Evolutionary conservation across 768 basidiomycete genomes (phyloP).

Genomic region (Phlebiopsis flavidoalba): DNA sequence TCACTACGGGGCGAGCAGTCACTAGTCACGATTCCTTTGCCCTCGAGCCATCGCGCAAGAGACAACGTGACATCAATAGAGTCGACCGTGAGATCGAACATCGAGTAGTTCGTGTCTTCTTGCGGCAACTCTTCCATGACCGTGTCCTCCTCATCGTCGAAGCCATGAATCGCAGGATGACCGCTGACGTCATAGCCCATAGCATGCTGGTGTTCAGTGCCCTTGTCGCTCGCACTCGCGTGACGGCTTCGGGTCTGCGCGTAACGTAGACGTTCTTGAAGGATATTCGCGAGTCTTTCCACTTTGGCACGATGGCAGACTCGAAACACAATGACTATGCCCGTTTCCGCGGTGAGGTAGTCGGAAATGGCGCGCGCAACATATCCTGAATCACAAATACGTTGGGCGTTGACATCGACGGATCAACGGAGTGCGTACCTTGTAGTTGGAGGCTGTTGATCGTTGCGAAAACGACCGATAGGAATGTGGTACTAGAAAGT

Average conservation of each 20-base stretch:
- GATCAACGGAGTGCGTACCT: constrained; percentile 39
- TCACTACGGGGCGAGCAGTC: constrained; percentile 90
- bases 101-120: constrained; percentile 72
- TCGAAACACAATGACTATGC: constrained; percentile 94
- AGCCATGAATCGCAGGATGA: constrained; percentile 64
- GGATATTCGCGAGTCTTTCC: constrained; percentile 92
- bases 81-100: constrained; percentile 92
- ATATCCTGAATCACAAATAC: constrained; percentile 46
- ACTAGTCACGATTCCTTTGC: constrained; percentile 88
- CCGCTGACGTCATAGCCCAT: constrained; percentile 73
- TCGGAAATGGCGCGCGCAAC: constrained; percentile 86
- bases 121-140: constrained; percentile 26
- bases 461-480: constrained; percentile 87
- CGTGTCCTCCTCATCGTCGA: constrained; percentile 44
- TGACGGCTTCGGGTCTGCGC: constrained; percentile 48
- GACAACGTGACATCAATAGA: constrained; percentile 95
- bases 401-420: not conserved
- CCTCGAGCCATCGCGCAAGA: constrained; percentile 89
- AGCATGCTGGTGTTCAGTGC: constrained; percentile 47
- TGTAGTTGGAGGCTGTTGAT: constrained; percentile 84
- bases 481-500: constrained; percentile 77
- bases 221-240: constrained; percentile 4
- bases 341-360: constrained; percentile 90
- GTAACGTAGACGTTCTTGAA: constrained; percentile 97
- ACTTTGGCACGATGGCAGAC: constrained; percentile 95